Conservation (phyloP, 495 filamentous ascomycete species). For the Penicillium odoratum region DNA sequence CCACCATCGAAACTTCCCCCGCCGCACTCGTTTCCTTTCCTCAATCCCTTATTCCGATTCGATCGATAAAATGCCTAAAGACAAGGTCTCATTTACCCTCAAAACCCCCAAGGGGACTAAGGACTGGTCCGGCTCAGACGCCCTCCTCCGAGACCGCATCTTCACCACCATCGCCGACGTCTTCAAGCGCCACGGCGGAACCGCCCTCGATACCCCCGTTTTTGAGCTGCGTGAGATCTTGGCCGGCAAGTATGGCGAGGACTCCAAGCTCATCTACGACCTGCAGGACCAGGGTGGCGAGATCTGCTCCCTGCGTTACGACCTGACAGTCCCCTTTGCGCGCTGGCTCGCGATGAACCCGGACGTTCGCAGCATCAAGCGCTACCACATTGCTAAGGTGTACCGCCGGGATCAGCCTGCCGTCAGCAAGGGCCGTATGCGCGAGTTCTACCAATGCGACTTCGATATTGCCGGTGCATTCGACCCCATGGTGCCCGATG, state of each 20-base stretch:
- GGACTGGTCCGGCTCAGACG: slow-evolving; percentile 41
- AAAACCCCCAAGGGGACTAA: slow-evolving; percentile 53
- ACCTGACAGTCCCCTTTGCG: slow-evolving; percentile 88
- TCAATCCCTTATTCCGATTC: slow-evolving; percentile 23
- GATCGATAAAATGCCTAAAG: slow-evolving; percentile 36
- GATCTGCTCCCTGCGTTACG: slow-evolving; percentile 82
- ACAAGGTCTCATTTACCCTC: slow-evolving; percentile 40
- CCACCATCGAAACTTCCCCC: slow-evolving; percentile 34
- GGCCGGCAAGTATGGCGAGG: slow-evolving; percentile 88
- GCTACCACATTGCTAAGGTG: slow-evolving; percentile 89
- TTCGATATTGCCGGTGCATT: slow-evolving; percentile 92
- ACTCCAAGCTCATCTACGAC: slow-evolving; percentile 88
- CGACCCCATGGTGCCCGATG: slow-evolving; percentile 93
- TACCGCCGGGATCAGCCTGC: slow-evolving; percentile 80
- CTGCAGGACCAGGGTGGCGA: slow-evolving; percentile 84
- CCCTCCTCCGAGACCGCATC: slow-evolving; percentile 62
- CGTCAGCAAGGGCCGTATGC: slow-evolving; percentile 86
- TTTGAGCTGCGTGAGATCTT: slow-evolving; percentile 80
- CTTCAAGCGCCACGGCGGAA: slow-evolving; percentile 86
- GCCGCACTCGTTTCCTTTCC: slow-evolving; percentile 32
- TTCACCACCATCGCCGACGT: slow-evolving; percentile 79
- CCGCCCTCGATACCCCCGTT: slow-evolving; percentile 82
- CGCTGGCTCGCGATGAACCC: slow-evolving; percentile 86
- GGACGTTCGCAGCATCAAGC: slow-evolving; percentile 71
- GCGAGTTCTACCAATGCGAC: slow-evolving; percentile 98